phyloP scores from a whole-genome alignment of 2,329 filamentous ascomycete species.

The Fusarium cicatricum region DNA sequence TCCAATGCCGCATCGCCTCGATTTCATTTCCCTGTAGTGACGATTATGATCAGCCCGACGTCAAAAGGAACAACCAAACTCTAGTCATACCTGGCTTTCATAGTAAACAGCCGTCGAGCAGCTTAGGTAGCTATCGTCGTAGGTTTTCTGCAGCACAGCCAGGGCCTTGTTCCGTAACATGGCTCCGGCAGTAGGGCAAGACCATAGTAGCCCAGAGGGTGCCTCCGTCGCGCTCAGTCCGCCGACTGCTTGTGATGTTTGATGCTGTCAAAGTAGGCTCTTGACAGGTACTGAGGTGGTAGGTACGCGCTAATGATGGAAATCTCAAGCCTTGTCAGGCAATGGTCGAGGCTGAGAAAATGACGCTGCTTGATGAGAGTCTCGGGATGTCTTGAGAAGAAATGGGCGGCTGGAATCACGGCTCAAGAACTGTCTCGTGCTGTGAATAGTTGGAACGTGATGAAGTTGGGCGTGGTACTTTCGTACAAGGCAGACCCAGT shows the following conservation, averaged over 20 bases:
- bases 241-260: constrained; percentile 17
- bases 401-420: constrained; percentile 1
- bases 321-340: constrained; percentile 1
- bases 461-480: constrained; percentile 28
- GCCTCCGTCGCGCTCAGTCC: constrained; percentile 25
- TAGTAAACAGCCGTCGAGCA: constrained; percentile 97
- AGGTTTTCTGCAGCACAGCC: constrained; percentile 91
- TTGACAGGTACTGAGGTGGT: constrained; percentile 1
- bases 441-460: constrained; percentile 28
- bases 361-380: background rate
- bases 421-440: constrained; percentile 6
- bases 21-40: constrained; percentile 79
- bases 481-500: constrained; percentile 23
- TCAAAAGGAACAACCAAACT: background rate
- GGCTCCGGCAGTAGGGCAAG: constrained; percentile 40
- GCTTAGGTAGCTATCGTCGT: constrained; percentile 94
- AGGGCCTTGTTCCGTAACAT: constrained; percentile 66
- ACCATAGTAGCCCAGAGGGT: constrained; percentile 43
- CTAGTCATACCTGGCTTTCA: constrained; percentile 77
- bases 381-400: background rate
- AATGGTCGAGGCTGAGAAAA: background rate
- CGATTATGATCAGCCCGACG: constrained; percentile 13
- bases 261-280: constrained; percentile 11
- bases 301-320: constrained; percentile 9
- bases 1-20: constrained; percentile 92